Percentiles rank a stretch among this genome's conserved stretches.
Conservation (phyloP, 140 eudicot genomes). For the Erigeron philadelphicus region DNA sequence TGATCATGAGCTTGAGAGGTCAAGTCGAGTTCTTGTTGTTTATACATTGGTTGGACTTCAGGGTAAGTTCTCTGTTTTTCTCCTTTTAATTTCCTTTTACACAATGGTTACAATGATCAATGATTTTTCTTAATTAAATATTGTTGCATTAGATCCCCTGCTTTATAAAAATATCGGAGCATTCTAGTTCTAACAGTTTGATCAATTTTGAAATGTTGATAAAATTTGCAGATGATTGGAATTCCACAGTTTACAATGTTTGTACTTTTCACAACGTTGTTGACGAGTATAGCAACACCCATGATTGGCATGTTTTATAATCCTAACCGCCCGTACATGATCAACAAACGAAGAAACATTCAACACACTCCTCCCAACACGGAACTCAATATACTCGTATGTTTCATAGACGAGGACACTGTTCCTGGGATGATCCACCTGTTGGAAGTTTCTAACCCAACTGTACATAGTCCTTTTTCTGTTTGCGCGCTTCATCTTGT, state of each 20-base stretch:
- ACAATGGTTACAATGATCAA: neutral
- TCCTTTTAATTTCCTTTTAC: neutral
- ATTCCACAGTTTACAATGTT: slow-evolving; percentile 54
- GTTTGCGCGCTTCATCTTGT: slow-evolving; percentile 57
- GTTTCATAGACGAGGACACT: slow-evolving; percentile 54
- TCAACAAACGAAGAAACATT: slow-evolving; percentile 65
- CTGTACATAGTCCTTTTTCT: slow-evolving; percentile 45
- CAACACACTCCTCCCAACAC: slow-evolving; percentile 65
- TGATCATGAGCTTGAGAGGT: slow-evolving; percentile 75
- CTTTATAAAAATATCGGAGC: neutral
- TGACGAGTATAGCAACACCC: slow-evolving; percentile 58
- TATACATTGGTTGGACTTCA: slow-evolving; percentile 71
- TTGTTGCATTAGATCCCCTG: too few species aligned
- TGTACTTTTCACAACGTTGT: slow-evolving; percentile 38
- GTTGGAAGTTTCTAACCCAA: slow-evolving; percentile 53
- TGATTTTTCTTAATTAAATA: too few species aligned
- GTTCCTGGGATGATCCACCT: slow-evolving; percentile 45
- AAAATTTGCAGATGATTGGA: slow-evolving; percentile 51
- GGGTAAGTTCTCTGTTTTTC: slow-evolving; percentile 30
- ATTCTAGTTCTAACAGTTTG: neutral
- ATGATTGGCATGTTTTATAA: slow-evolving; percentile 58
- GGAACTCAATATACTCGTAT: slow-evolving; percentile 44
- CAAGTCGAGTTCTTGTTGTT: slow-evolving; percentile 67
- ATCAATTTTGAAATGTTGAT: neutral
- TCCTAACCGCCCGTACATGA: slow-evolving; percentile 78